Percentiles rank a stretch among this genome's conserved stretches.
phyloP scores from a whole-genome alignment of 2,329 filamentous ascomycete genomes.

The Cryoendolithus antarcticus region DNA sequence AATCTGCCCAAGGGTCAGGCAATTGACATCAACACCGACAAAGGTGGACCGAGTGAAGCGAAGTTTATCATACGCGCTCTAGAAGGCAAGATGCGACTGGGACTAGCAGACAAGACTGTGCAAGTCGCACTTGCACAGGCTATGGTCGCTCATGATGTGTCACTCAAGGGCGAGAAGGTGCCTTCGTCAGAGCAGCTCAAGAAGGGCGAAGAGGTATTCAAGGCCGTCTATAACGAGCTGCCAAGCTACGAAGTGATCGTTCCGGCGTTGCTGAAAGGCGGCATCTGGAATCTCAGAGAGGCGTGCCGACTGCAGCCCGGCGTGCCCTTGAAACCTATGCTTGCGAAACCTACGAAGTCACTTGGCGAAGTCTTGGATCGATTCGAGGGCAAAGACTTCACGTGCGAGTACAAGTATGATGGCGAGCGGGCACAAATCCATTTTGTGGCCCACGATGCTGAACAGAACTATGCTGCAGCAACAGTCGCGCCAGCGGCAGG shows the following conservation, averaged over 20 bases:
- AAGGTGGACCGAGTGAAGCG: slow-evolving; percentile 85
- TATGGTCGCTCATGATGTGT: slow-evolving; percentile 69
- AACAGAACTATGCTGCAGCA: slow-evolving; percentile 57
- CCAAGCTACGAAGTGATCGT: slow-evolving; percentile 94
- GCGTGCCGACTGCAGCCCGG: slow-evolving; percentile 86
- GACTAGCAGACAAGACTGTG: slow-evolving; percentile 83
- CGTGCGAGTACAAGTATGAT: slow-evolving; percentile 98
- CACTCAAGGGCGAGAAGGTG: slow-evolving; percentile 51
- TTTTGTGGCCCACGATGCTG: slow-evolving; percentile 74
- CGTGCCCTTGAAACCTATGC: slow-evolving; percentile 93
- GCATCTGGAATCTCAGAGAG: slow-evolving; percentile 69
- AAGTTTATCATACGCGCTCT: slow-evolving; percentile 89
- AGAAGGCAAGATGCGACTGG: slow-evolving; percentile 85
- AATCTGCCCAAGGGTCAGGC: slow-evolving; percentile 51
- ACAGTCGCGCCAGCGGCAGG: slow-evolving; percentile 45
- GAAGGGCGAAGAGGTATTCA: slow-evolving; percentile 73
- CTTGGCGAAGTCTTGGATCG: slow-evolving; percentile 95
- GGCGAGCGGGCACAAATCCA: slow-evolving; percentile 98
- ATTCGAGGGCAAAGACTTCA: slow-evolving; percentile 90
- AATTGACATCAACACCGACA: slow-evolving; percentile 79
- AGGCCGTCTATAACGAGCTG: slow-evolving; percentile 76
- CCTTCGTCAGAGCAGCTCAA: slow-evolving; percentile 67
- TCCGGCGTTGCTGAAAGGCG: slow-evolving; percentile 74
- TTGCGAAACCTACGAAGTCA: slow-evolving; percentile 95
- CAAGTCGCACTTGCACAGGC: slow-evolving; percentile 84